These are phyloP conservation scores for Hyaloscypha finlandica DNA, from an alignment of 495 filamentous ascomycete species.

Conservation along the genomic window DNA sequence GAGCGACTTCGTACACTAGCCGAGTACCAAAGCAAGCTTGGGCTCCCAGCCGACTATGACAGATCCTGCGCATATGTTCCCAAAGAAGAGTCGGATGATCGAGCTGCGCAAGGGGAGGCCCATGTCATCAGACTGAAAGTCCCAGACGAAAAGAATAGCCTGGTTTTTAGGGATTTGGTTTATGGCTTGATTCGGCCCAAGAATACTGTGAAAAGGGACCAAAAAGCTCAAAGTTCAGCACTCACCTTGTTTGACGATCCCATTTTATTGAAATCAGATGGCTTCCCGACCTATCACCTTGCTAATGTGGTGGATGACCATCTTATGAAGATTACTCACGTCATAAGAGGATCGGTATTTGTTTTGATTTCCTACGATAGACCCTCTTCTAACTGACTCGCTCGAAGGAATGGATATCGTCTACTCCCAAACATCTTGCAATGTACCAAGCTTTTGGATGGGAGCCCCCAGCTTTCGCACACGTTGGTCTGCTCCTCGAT, in stretches of 20 bases:
- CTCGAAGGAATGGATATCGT: conserved; percentile 83
- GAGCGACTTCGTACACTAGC: conserved; percentile 68
- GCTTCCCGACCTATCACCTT: conserved; percentile 92
- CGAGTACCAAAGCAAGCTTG: conserved; percentile 55
- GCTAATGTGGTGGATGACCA: conserved; percentile 98
- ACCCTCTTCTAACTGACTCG: conserved; percentile 12
- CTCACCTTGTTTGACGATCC: conserved; percentile 65
- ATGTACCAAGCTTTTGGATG: conserved; percentile 90
- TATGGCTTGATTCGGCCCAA: conserved; percentile 63
- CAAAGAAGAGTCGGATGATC: conserved; percentile 64
- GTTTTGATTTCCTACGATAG: background rate
- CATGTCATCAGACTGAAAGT: conserved; percentile 77
- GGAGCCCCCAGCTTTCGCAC: conserved; percentile 79
- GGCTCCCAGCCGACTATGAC: conserved; percentile 71
- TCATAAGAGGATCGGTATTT: conserved; percentile 80
- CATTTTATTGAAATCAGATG: conserved; percentile 86
- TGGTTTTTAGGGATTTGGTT: conserved; percentile 68
- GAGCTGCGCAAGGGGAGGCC: conserved; percentile 65
- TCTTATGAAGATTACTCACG: conserved; percentile 91
- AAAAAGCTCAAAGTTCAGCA: conserved; percentile 38
- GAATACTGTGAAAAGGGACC: conserved; percentile 38
- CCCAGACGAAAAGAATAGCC: conserved; percentile 52
- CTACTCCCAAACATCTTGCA: conserved; percentile 84
- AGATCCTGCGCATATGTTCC: conserved; percentile 71
- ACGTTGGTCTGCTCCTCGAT: conserved; percentile 85